Base-by-base conservation (phyloP, 108 stramenopile genomes). In the Nitzschia sp. region DNA sequence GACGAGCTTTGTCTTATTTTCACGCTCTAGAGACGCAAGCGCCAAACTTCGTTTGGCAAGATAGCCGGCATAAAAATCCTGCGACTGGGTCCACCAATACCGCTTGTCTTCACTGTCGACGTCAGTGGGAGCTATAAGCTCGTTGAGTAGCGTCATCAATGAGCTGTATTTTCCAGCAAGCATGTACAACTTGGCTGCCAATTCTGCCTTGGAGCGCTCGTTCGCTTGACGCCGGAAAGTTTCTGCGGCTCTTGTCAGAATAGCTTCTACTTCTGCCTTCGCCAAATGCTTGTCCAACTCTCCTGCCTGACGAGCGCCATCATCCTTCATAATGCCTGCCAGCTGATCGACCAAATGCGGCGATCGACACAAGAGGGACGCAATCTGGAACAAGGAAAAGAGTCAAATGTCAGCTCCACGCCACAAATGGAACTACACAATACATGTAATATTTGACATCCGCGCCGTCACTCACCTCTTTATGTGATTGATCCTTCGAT, bases 21-120 rank as follows among this genome's bases (percentile, higher is more conserved):
- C 85, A 15, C 62, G 51, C 61, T 90, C 86, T 18, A 92, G 68
- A 13, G 70, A 72, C n/a, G 68, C 69, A 28, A 70, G 23, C 0
- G 76, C 83, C 21, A 54, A 26, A 2, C 75, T 71, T 23, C 66
- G 46, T 54, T 76, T 79, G 28, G 79, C 64, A 8, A 93, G 82
- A 49, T 91, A 87, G 29, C 58, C 68, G 4, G 87, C 62, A 66
- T 87, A 83, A 56, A 87, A 75, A 18, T 68, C 35, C 35, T 85
- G 74, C 38, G 87, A 87, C 60, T 86, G 83, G 48, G 74, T 66
- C 35, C 72, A 68, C 93, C 93, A 94, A 68, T 83, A 91, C 36
- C 26, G 19, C 47, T 46, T 66, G 30, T 57, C 64, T 66, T 64
- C 65, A 17, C 61, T 55, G 62, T 74, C 67, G 5, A 28, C 28